These are phyloP conservation scores for Phytophthora litchii DNA, from an alignment of 352 stramenopile genomes.

Conservation along the genomic window DNA sequence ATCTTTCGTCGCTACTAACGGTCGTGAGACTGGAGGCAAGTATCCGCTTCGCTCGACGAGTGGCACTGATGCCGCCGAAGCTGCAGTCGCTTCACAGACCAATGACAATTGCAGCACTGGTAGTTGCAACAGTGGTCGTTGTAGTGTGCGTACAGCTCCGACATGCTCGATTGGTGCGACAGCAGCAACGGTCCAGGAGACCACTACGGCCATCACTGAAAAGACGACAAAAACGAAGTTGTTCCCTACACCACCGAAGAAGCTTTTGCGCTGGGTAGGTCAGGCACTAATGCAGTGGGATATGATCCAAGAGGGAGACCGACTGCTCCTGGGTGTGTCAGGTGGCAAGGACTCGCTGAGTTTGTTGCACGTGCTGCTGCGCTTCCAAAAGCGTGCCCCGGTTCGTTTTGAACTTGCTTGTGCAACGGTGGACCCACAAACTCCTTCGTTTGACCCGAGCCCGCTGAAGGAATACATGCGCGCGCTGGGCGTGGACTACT, in stretches of 20 bases:
- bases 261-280: slow-evolving; percentile 72
- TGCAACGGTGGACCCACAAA: slow-evolving; percentile 97
- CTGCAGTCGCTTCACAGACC: neutral
- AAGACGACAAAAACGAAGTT: slow-evolving; percentile 56
- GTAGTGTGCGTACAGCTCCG: slow-evolving; percentile 17
- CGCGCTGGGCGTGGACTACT: slow-evolving; percentile 94
- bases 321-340: slow-evolving; percentile 94
- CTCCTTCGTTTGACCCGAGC: slow-evolving; percentile 96
- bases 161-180: slow-evolving; percentile 22
- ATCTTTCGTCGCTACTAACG: slow-evolving; percentile 24
- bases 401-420: slow-evolving; percentile 96
- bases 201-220: slow-evolving; percentile 45
- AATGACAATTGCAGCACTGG: slow-evolving; percentile 23
- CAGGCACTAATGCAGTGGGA: slow-evolving; percentile 95
- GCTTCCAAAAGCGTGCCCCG: slow-evolving; percentile 93
- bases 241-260: slow-evolving; percentile 79
- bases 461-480: slow-evolving; percentile 97
- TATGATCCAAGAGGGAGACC: slow-evolving; percentile 97
- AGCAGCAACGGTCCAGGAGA: slow-evolving; percentile 42
- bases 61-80: slow-evolving; percentile 16
- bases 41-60: slow-evolving; percentile 53
- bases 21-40: slow-evolving; percentile 49
- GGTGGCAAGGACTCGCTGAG: slow-evolving; percentile 98
- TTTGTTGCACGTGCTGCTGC: slow-evolving; percentile 95
- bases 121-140: slow-evolving; percentile 26